Evolutionary conservation across 176 grass and related monocot species (phyloP).

Genomic region (Canna indica): DNA sequence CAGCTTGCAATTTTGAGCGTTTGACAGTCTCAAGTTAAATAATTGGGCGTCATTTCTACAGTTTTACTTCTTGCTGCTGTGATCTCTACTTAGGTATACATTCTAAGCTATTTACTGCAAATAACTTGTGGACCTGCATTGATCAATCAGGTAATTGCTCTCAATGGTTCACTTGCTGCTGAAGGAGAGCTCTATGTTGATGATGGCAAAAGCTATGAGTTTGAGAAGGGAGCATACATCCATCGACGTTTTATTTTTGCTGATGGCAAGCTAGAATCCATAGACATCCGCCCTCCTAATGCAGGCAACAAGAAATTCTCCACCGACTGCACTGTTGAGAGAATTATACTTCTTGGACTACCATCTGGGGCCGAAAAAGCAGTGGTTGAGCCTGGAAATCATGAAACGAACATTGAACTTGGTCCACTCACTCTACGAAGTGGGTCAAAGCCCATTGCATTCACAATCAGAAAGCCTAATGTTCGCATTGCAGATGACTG

Average conservation of each 20-base stretch:
- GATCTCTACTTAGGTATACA: background rate
- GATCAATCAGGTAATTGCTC: slow-evolving; percentile 63
- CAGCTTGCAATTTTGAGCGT: background rate
- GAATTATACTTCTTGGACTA: slow-evolving; percentile 71
- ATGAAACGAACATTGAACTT: slow-evolving; percentile 45
- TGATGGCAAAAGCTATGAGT: slow-evolving; percentile 87
- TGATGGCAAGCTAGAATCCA: slow-evolving; percentile 60
- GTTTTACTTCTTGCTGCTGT: too few relatives aligned
- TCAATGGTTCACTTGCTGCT: slow-evolving; percentile 63
- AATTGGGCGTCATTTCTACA: too few relatives aligned
- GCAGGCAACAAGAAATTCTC: slow-evolving; percentile 51
- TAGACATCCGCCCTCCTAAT: slow-evolving; percentile 32
- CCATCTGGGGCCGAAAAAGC: slow-evolving; percentile 61
- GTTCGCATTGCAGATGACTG: slow-evolving; percentile 62
- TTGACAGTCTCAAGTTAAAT: background rate
- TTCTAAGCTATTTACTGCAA: background rate
- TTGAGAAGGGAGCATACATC: slow-evolving; percentile 74
- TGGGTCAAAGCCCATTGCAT: slow-evolving; percentile 38
- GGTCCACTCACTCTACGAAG: slow-evolving; percentile 62
- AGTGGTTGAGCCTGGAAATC: slow-evolving; percentile 61
- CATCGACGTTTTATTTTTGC: slow-evolving; percentile 74
- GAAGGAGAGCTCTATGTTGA: slow-evolving; percentile 94
- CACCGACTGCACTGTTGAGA: slow-evolving; percentile 57
- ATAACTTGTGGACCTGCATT: background rate
- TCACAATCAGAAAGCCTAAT: slow-evolving; percentile 68